Conservation (phyloP, 1,284 basidiomycete genomes). For the Mycocalia duriaeana region DNA sequence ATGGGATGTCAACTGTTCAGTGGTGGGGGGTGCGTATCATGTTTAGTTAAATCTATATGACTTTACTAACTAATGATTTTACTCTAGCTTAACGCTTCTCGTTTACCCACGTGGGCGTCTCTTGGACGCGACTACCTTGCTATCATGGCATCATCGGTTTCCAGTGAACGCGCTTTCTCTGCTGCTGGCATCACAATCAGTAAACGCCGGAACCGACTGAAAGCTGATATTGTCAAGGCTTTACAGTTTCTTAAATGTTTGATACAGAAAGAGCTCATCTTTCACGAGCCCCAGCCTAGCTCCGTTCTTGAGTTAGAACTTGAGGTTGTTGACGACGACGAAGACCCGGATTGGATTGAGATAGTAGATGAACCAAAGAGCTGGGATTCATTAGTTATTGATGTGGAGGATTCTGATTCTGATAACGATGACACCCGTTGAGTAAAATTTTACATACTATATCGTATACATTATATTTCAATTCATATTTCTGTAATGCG, state of each 20-base stretch:
- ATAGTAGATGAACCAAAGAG: constrained; percentile 3
- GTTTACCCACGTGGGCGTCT: no score
- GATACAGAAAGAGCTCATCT: constrained; percentile 22
- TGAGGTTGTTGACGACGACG: constrained; percentile 15
- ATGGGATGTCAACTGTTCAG: neutral
- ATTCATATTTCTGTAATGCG: no score
- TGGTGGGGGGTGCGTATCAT: constrained; percentile 17
- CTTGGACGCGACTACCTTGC: no score
- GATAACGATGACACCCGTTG: no score
- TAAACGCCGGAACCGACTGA: constrained; percentile 30
- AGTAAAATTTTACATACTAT: no score
- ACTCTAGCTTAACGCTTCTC: constrained; percentile 8
- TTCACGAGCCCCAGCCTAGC: constrained; percentile 10
- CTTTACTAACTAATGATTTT: constrained; percentile 5
- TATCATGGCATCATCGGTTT: constrained; percentile 33
- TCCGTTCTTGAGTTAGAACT: constrained; percentile 9
- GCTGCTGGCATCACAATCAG: constrained; percentile 31
- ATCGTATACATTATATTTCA: no score
- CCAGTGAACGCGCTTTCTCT: constrained; percentile 29
- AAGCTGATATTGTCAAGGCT: constrained; percentile 35
- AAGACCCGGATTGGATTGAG: constrained; percentile 13
- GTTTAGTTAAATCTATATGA: constrained; percentile 10
- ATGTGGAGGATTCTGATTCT: neutral
- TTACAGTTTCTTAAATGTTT: constrained; percentile 31
- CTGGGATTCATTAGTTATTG: neutral